Conservation (phyloP, 73 alveolate species). For the Blepharisma stoltei region DNA sequence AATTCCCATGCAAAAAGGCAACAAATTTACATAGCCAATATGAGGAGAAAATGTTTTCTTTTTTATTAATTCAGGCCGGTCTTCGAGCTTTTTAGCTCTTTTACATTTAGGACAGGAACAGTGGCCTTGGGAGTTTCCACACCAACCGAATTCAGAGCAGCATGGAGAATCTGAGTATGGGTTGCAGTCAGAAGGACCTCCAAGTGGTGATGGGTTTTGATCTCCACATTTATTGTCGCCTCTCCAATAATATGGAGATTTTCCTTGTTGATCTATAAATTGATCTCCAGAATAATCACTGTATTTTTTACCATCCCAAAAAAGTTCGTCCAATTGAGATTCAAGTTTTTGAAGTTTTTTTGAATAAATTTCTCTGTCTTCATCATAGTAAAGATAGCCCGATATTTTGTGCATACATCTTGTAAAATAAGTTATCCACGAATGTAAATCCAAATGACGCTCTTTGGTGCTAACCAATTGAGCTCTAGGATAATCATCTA, state of each 20-base stretch:
- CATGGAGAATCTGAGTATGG: conserved; percentile 76
- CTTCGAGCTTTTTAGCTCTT: conserved; percentile 55
- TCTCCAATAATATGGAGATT: conserved; percentile 64
- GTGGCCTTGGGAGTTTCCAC: conserved; percentile 72
- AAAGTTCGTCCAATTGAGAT: neutral
- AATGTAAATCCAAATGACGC: conserved; percentile 81
- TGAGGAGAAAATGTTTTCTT: conserved; percentile 82
- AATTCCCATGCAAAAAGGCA: conserved; percentile 86
- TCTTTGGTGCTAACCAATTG: conserved; percentile 63
- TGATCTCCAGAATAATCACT: conserved; percentile 5
- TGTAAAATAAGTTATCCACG: conserved; percentile 73
- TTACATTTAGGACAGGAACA: conserved; percentile 72
- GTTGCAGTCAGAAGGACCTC: conserved; percentile 79
- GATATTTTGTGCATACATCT: conserved; percentile 48
- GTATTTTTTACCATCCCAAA: neutral
- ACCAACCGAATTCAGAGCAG: conserved; percentile 85
- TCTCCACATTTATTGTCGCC: conserved; percentile 83
- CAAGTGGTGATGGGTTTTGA: conserved; percentile 53
- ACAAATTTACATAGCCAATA: conserved; percentile 88
- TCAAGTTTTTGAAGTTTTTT: conserved; percentile 11
- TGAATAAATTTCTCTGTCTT: conserved; percentile 9
- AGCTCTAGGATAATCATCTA: conserved; percentile 95
- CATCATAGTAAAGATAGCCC: conserved; percentile 9
- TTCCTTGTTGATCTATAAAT: neutral
- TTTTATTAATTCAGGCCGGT: conserved; percentile 42